Evolutionary conservation across 805 yeast genomes (phyloP).

Genomic region (Lachancea sp.): DNA sequence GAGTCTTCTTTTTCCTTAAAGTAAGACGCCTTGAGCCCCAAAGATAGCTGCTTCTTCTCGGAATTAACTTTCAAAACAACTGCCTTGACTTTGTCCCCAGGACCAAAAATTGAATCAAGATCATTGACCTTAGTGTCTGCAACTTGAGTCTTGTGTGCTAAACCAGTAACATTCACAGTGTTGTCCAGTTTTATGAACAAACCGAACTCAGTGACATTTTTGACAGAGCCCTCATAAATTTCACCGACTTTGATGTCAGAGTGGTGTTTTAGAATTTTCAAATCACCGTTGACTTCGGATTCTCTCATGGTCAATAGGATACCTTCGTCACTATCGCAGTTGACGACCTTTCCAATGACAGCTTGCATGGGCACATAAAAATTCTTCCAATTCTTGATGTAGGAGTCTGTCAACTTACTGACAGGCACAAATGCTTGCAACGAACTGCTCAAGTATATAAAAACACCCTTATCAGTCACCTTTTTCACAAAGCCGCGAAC

Average conservation of each 20-base stretch:
- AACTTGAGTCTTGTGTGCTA: conserved; percentile 81
- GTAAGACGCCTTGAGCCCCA: conserved; percentile 94
- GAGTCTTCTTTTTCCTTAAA: conserved; percentile 36
- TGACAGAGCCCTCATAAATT: conserved; percentile 69
- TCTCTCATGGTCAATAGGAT: conserved; percentile 75
- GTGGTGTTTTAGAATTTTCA: conserved; percentile 50
- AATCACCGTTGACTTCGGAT: conserved; percentile 68
- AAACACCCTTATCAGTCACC: conserved; percentile 69
- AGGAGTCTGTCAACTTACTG: conserved; percentile 74
- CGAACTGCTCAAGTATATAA: conserved; percentile 64
- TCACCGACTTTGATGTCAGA: conserved; percentile 67
- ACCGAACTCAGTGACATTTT: conserved; percentile 79
- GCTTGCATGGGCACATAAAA: conserved; percentile 63
- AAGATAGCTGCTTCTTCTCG: conserved; percentile 67
- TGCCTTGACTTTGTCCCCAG: conserved; percentile 88
- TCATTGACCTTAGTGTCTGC: conserved; percentile 61
- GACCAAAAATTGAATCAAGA: conserved; percentile 61
- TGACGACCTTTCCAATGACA: conserved; percentile 66
- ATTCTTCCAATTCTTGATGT: conserved; percentile 82
- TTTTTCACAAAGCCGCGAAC: conserved; percentile 77
- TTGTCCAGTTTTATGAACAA: conserved; percentile 79
- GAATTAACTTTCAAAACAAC: conserved; percentile 58
- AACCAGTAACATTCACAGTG: conserved; percentile 69
- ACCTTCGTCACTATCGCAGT: conserved; percentile 54
- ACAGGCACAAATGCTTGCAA: conserved; percentile 76